These are phyloP conservation scores for Gardenia jasminoides DNA, from an alignment of 257 asterid genomes.

Conservation along the genomic window DNA sequence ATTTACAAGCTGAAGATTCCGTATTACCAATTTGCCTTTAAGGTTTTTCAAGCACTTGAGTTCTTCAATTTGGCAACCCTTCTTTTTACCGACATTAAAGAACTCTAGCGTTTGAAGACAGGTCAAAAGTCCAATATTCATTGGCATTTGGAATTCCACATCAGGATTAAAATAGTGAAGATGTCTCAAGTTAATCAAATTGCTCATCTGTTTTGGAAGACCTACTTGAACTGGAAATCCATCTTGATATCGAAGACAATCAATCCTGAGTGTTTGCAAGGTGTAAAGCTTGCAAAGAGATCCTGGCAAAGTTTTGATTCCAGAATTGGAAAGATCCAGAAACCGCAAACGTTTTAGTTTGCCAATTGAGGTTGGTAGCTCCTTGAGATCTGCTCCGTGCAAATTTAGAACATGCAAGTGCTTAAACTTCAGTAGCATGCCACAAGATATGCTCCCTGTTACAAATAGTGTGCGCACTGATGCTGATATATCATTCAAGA, in stretches of 20 bases:
- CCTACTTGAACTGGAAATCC: background rate
- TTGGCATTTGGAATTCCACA: background rate
- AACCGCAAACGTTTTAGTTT: conserved; percentile 30
- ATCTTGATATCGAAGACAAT: too few relatives aligned
- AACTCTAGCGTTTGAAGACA: conserved; percentile 20
- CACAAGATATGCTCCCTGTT: background rate
- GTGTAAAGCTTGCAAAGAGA: conserved; percentile 24
- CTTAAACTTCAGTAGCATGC: conserved; percentile 16
- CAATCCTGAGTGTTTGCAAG: conserved; percentile 8
- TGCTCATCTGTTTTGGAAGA: conserved; percentile 19
- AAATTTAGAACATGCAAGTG: conserved; percentile 19
- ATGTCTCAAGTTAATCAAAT: conserved; percentile 25
- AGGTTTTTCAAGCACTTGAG: conserved; percentile 23
- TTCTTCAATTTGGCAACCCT: conserved; percentile 23
- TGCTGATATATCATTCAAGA: background rate
- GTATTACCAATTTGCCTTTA: conserved; percentile 15
- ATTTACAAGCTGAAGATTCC: conserved; percentile 21
- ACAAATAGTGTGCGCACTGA: conserved; percentile 18
- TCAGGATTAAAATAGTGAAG: conserved; percentile 4
- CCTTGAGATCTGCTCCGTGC: background rate
- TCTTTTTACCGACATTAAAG: conserved; percentile 7
- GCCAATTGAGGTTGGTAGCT: conserved; percentile 5
- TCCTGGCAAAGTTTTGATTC: conserved; percentile 10
- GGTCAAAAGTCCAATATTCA: conserved; percentile 17
- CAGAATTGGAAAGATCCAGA: conserved; percentile 11